Evolutionary conservation across 2,329 filamentous ascomycete species (phyloP).

Genomic region (Talaromyces sp.): DNA sequence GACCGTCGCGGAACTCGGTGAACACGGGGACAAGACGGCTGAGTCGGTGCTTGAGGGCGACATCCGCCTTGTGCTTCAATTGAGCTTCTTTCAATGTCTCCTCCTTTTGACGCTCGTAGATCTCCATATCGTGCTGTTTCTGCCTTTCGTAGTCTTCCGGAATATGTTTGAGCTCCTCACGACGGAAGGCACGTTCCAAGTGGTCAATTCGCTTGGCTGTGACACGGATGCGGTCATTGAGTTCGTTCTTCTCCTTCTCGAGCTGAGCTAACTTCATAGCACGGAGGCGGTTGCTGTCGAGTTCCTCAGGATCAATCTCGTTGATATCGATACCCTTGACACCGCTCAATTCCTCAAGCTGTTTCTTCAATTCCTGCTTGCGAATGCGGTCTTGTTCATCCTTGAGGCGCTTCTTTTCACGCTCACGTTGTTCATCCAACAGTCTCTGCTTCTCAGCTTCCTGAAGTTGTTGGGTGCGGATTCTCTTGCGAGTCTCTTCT

Average conservation of each 20-base stretch:
- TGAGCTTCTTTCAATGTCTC: constrained; percentile 78
- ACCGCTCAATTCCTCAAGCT: constrained; percentile 75
- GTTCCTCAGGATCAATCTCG: constrained; percentile 70
- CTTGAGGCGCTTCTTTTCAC: constrained; percentile 80
- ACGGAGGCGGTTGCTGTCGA: constrained; percentile 87
- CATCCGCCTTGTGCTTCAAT: constrained; percentile 85
- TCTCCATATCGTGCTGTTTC: constrained; percentile 70
- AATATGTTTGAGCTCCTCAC: constrained; percentile 92
- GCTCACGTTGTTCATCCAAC: constrained; percentile 87
- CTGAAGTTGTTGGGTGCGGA: constrained; percentile 81
- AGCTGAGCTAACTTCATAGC: constrained; percentile 93
- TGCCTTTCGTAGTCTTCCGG: constrained; percentile 81
- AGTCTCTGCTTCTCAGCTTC: constrained; percentile 88
- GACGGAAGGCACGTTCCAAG: constrained; percentile 91
- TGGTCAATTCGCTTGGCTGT: constrained; percentile 96
- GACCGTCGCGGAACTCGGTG: constrained; percentile 75
- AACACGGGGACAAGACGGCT: constrained; percentile 80
- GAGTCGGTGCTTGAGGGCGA: constrained; percentile 91
- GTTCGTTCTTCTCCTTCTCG: constrained; percentile 96
- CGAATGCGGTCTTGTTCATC: constrained; percentile 86
- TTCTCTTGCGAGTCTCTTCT: constrained; percentile 81
- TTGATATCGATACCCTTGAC: constrained; percentile 78
- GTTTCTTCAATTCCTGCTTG: constrained; percentile 90
- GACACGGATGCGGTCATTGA: constrained; percentile 84
- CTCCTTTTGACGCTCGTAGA: constrained; percentile 75